These are phyloP conservation scores for Hypsizygus marmoreus DNA, from an alignment of 768 basidiomycete species.

Conservation along the genomic window DNA sequence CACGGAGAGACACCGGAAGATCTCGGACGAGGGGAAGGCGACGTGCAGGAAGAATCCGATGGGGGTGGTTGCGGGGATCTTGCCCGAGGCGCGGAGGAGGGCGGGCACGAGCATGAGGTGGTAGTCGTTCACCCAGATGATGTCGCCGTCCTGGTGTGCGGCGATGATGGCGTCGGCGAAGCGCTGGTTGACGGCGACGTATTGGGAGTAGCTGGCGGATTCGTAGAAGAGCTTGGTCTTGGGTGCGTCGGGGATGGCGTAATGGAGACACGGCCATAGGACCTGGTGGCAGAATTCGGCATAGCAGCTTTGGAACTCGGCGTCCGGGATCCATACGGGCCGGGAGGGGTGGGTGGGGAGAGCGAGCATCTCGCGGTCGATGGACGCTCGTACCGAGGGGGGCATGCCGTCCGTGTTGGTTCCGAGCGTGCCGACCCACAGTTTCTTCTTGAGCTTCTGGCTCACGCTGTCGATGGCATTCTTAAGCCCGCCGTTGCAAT, in stretches of 20 bases:
- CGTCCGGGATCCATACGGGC: slow-evolving; percentile 81
- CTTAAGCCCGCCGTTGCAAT: slow-evolving; percentile 82
- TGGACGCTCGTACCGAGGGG: slow-evolving; percentile 53
- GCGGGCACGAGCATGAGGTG: slow-evolving; percentile 92
- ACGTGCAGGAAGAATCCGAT: slow-evolving; percentile 98
- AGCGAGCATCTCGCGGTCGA: slow-evolving; percentile 47
- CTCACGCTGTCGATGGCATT: slow-evolving; percentile 77
- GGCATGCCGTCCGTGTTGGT: slow-evolving; percentile 66
- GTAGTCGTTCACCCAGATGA: slow-evolving; percentile 94
- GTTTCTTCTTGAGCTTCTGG: slow-evolving; percentile 47
- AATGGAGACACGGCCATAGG: slow-evolving; percentile 87
- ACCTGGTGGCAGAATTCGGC: slow-evolving; percentile 91
- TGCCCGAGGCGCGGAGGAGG: slow-evolving; percentile 70
- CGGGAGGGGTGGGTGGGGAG: slow-evolving; percentile 38
- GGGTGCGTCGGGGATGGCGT: slow-evolving; percentile 84
- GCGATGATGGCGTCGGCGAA: slow-evolving; percentile 86
- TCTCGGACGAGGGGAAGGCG: slow-evolving; percentile 93
- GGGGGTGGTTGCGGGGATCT: slow-evolving; percentile 56
- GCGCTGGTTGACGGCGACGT: slow-evolving; percentile 85
- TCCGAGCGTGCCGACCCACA: slow-evolving; percentile 77
- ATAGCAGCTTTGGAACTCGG: slow-evolving; percentile 77
- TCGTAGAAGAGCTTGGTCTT: slow-evolving; percentile 84
- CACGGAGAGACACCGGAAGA: slow-evolving; percentile 88
- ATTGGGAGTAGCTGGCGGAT: slow-evolving; percentile 79
- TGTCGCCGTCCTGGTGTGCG: slow-evolving; percentile 85